phyloP scores from a whole-genome alignment of 2,329 filamentous ascomycete species.

The Monosporascus sp. region DNA sequence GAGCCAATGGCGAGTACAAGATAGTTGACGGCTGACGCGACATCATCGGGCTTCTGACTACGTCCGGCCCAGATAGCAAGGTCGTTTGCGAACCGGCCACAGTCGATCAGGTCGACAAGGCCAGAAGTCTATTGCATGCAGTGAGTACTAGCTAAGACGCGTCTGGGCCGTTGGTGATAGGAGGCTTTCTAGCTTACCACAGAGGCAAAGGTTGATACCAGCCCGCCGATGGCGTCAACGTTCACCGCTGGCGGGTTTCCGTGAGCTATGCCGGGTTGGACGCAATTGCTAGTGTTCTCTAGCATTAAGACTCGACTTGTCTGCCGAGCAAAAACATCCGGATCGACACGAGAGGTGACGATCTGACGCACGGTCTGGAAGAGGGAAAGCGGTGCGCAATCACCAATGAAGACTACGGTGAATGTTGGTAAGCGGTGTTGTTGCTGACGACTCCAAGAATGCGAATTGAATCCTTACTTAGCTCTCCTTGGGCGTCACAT shows the following conservation, averaged over 20 bases:
- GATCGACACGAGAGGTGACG: slow-evolving; percentile 43
- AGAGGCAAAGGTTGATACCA: slow-evolving; percentile 17
- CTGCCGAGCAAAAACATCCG: slow-evolving; percentile 46
- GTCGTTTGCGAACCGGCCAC: slow-evolving; percentile 32
- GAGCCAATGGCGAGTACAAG: slow-evolving; percentile 47
- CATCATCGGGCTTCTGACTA: slow-evolving; percentile 28
- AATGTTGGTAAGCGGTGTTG: background rate
- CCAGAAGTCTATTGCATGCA: slow-evolving; percentile 32
- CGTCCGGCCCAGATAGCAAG: slow-evolving; percentile 38
- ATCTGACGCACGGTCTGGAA: slow-evolving; percentile 51
- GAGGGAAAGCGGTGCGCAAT: slow-evolving; percentile 51
- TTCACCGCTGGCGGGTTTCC: slow-evolving; percentile 18
- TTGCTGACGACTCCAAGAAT: background rate
- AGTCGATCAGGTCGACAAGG: slow-evolving; percentile 45
- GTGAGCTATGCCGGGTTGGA: slow-evolving; percentile 8
- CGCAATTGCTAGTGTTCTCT: slow-evolving; percentile 36
- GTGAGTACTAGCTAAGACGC: background rate
- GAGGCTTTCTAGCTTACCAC: slow-evolving; percentile 16
- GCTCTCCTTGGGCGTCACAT: slow-evolving; percentile 47
- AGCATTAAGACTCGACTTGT: slow-evolving; percentile 45
- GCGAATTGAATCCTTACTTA: slow-evolving; percentile 25
- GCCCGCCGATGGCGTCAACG: slow-evolving; percentile 4
- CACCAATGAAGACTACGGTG: slow-evolving; percentile 43
- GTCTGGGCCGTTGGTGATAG: background rate
- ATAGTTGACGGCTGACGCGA: slow-evolving; percentile 39